A percentile compares a stretch with the other conserved stretches of the same genome.
These are phyloP conservation scores for Zasmidium angulare DNA, from an alignment of 2,329 filamentous ascomycete genomes.

Conservation along the genomic window DNA sequence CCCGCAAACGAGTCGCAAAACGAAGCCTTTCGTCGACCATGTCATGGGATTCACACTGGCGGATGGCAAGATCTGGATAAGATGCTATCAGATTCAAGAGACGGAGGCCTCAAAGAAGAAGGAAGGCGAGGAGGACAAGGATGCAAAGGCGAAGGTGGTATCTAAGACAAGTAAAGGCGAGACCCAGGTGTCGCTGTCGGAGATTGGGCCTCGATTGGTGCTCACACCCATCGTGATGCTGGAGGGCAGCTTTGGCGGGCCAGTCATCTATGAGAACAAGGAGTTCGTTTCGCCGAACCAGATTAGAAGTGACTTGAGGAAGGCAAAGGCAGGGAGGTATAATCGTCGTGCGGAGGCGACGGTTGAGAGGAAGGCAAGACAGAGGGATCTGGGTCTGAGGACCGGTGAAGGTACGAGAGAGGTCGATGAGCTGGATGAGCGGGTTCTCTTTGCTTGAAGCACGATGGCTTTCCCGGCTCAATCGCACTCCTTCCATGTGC, in stretches of 20 bases:
- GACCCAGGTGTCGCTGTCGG: constrained; percentile 78
- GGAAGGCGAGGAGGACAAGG: constrained; percentile 40
- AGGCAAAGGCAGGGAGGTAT: constrained; percentile 74
- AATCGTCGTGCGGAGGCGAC: constrained; percentile 72
- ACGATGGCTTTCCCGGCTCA: background rate
- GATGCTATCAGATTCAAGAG: constrained; percentile 91
- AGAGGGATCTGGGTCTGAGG: constrained; percentile 72
- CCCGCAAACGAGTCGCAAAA: constrained; percentile 80
- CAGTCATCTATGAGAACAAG: constrained; percentile 97
- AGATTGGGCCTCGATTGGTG: constrained; percentile 92
- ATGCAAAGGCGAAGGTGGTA: constrained; percentile 40
- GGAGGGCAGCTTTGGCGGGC: constrained; percentile 91
- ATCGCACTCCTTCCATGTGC: background rate
- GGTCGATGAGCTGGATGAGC: constrained; percentile 72
- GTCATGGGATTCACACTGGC: constrained; percentile 89
- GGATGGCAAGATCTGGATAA: constrained; percentile 93
- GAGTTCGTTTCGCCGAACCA: constrained; percentile 95
- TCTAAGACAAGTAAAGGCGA: constrained; percentile 49
- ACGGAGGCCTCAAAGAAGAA: constrained; percentile 63
- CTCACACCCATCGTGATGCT: constrained; percentile 93
- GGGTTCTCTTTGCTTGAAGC: constrained; percentile 69
- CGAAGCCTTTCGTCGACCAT: constrained; percentile 94
- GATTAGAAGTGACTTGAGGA: constrained; percentile 76
- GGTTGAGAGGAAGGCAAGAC: constrained; percentile 71
- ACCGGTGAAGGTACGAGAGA: constrained; percentile 64